A percentile compares a stretch with the other conserved stretches of the same genome.
These are phyloP conservation scores for Chaetothyriales sp. DNA, from an alignment of 2,329 filamentous ascomycete species.

Conservation along the genomic window DNA sequence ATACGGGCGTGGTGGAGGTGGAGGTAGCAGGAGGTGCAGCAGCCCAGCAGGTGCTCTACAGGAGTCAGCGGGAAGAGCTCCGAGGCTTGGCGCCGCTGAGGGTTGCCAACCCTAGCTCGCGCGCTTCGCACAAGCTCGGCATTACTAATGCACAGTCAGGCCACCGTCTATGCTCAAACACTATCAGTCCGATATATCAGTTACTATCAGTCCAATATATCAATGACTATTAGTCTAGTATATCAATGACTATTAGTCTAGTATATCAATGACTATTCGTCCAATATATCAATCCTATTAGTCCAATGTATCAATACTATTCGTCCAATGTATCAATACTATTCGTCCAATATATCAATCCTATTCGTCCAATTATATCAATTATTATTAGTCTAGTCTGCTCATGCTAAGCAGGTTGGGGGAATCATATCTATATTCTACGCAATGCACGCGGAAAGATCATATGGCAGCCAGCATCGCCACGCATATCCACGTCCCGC, in stretches of 20 bases:
- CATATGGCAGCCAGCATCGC: background rate
- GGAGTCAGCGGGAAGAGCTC: slow-evolving; percentile 8
- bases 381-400: background rate
- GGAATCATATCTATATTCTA: background rate
- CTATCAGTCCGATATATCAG: too few species aligned
- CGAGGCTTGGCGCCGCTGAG: background rate
- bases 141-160: background rate
- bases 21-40: background rate
- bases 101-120: background rate
- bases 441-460: background rate
- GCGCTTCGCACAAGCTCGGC: background rate
- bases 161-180: background rate
- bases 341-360: too few species aligned
- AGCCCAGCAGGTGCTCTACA: slow-evolving; percentile 1
- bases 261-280: too few species aligned
- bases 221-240: too few species aligned
- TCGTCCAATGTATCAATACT: too few species aligned
- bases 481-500: background rate
- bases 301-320: too few species aligned
- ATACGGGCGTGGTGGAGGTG: slow-evolving; percentile 5
- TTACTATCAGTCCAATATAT: too few species aligned
- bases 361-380: too few species aligned
- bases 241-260: too few species aligned
- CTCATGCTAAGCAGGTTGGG: background rate
- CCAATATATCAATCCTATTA: too few species aligned